Conservation (phyloP, 371 early-diverging fungal genomes). For the Mucor ambiguus region DNA sequence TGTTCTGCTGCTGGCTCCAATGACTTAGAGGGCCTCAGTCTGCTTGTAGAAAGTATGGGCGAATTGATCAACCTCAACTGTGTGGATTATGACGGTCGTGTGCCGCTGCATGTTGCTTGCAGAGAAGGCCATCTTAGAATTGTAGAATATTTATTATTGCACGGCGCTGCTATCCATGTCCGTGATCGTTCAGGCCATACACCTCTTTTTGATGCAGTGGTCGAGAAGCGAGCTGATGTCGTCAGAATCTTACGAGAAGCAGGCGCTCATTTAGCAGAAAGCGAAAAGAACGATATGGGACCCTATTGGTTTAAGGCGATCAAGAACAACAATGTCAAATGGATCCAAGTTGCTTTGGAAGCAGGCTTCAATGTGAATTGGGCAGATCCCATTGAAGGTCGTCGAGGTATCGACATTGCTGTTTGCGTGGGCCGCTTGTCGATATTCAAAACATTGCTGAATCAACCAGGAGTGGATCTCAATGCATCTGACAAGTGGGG, state of each 20-base stretch:
- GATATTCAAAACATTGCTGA: slow-evolving; percentile 38
- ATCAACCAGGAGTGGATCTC: slow-evolving; percentile 26
- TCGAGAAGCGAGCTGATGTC: slow-evolving; percentile 59
- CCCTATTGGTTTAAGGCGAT: slow-evolving; percentile 48
- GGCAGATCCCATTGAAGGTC: slow-evolving; percentile 44
- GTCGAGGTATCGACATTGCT: slow-evolving; percentile 45
- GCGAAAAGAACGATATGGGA: slow-evolving; percentile 72
- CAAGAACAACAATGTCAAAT: slow-evolving; percentile 35
- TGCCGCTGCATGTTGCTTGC: slow-evolving; percentile 88
- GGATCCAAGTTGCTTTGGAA: slow-evolving; percentile 36
- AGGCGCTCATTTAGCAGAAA: slow-evolving; percentile 90
- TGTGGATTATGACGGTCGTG: slow-evolving; percentile 88
- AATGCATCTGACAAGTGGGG: slow-evolving; percentile 42
- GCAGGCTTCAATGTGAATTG: slow-evolving; percentile 53
- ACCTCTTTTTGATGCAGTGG: slow-evolving; percentile 85
- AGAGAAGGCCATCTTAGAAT: slow-evolving; percentile 72
- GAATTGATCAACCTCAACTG: slow-evolving; percentile 66
- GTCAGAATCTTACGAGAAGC: slow-evolving; percentile 72
- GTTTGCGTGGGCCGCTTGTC: slow-evolving; percentile 35
- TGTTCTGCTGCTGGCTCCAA: slow-evolving; percentile 87
- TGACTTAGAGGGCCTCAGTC: slow-evolving; percentile 77
- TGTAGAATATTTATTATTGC: slow-evolving; percentile 74
- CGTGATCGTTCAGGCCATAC: slow-evolving; percentile 91
- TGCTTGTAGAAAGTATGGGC: slow-evolving; percentile 67
- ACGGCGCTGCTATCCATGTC: slow-evolving; percentile 92